Conservation (phyloP, 495 filamentous ascomycete genomes). For the Aspergillus cavernicola region DNA sequence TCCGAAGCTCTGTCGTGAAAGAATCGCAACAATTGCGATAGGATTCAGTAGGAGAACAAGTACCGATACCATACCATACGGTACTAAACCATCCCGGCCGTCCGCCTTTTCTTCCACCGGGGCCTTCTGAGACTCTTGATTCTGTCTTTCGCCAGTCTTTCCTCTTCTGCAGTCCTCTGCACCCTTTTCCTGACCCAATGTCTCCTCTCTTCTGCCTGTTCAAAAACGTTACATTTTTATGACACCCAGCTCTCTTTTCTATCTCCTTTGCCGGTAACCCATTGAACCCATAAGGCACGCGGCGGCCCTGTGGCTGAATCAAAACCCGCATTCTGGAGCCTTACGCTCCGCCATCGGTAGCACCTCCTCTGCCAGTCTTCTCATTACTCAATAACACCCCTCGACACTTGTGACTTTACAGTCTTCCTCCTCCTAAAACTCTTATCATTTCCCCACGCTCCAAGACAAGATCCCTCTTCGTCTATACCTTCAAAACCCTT, state of each 20-base stretch:
- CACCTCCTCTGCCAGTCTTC: constrained; percentile 18
- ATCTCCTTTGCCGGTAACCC: constrained; percentile 14
- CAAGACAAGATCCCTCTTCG: neutral
- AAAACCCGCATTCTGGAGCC: constrained; percentile 22
- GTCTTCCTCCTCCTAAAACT: neutral
- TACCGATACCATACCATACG: constrained; percentile 7
- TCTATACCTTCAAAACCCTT: no score
- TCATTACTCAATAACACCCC: constrained; percentile 19
- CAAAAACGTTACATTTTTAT: constrained; percentile 3
- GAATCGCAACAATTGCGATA: no score
- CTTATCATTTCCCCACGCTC: neutral
- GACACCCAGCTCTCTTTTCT: constrained; percentile 16
- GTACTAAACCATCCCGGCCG: constrained; percentile 2
- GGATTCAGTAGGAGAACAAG: neutral
- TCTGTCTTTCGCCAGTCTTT: constrained; percentile 16
- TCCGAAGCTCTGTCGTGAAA: no score
- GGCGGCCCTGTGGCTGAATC: constrained; percentile 20
- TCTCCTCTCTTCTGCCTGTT: constrained; percentile 15
- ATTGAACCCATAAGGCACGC: no score
- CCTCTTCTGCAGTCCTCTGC: constrained; percentile 11
- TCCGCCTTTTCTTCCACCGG: constrained; percentile 16
- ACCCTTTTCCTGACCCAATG: constrained; percentile 15
- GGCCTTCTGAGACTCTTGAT: constrained; percentile 8
- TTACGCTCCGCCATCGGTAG: constrained; percentile 27
- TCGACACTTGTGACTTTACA: neutral